These are phyloP conservation scores for Bipolaris victoriae DNA, from an alignment of 2,329 filamentous ascomycete genomes.

Conservation along the genomic window DNA sequence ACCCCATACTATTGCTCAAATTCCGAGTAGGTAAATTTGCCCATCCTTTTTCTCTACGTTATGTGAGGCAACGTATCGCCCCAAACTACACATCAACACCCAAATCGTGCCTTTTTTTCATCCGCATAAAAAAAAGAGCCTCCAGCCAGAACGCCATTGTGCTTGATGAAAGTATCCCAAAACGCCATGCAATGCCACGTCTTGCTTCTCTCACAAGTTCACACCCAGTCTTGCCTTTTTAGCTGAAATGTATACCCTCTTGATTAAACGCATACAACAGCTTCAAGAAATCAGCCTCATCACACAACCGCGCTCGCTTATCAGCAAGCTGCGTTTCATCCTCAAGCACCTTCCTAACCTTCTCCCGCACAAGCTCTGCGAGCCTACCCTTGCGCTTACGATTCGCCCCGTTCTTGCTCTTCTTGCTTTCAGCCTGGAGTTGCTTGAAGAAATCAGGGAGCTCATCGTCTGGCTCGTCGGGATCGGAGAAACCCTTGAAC, in stretches of 20 bases:
- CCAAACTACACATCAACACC: not conserved
- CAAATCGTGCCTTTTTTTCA: not conserved
- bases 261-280: conserved; percentile 85
- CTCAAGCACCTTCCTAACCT: conserved; percentile 84
- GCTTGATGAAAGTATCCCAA: not conserved
- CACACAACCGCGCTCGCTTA: conserved; percentile 82
- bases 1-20: conserved; percentile 11
- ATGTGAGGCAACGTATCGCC: not conserved
- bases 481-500: conserved; percentile 57
- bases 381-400: conserved; percentile 79
- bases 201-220: too few species aligned
- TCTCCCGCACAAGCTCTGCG: conserved; percentile 79
- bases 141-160: not conserved
- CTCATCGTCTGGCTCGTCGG: conserved; percentile 69
- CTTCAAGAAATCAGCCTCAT: conserved; percentile 89
- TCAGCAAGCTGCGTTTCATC: conserved; percentile 80
- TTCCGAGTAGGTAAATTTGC: conserved; percentile 13
- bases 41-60: not conserved
- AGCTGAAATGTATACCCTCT: conserved; percentile 91
- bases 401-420: conserved; percentile 57
- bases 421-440: conserved; percentile 52
- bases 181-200: conserved; percentile 13
- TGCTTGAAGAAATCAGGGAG: conserved; percentile 86
- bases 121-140: not conserved
- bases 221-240: not conserved